Conservation (phyloP, 2,329 filamentous ascomycete species). For the Scopulariopsis brevicaulis region DNA sequence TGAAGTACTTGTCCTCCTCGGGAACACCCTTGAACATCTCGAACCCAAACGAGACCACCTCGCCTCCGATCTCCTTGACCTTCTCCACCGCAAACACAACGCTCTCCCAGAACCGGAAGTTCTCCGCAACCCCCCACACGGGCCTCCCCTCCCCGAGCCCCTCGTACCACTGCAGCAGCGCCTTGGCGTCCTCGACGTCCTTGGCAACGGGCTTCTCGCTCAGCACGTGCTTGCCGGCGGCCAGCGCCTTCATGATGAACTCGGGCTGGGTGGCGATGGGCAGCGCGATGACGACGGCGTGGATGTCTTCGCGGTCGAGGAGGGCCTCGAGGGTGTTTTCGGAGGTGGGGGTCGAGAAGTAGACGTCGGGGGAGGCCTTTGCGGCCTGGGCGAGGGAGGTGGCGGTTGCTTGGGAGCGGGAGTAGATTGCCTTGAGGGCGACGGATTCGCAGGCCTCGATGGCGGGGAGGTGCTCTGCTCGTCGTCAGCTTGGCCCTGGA, state of each 20-base stretch:
- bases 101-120: slow-evolving; percentile 53
- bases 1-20: slow-evolving; percentile 31
- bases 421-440: slow-evolving; percentile 54
- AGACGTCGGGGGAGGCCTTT: slow-evolving; percentile 1
- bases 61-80: slow-evolving; percentile 6
- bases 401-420: slow-evolving; percentile 48
- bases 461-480: slow-evolving; percentile 32
- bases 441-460: slow-evolving; percentile 39
- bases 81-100: slow-evolving; percentile 33
- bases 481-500: neutral
- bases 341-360: slow-evolving; percentile 18
- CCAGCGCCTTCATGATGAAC: slow-evolving; percentile 44
- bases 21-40: slow-evolving; percentile 30
- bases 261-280: slow-evolving; percentile 50
- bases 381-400: slow-evolving; percentile 11
- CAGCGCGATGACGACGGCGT: slow-evolving; percentile 45
- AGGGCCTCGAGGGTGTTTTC: slow-evolving; percentile 37
- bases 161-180: slow-evolving; percentile 24
- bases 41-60: slow-evolving; percentile 22
- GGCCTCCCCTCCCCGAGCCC: slow-evolving; percentile 14
- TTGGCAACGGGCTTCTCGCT: slow-evolving; percentile 59
- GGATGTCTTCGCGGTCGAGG: slow-evolving; percentile 40
- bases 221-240: slow-evolving; percentile 59
- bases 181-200: slow-evolving; percentile 33
- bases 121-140: slow-evolving; percentile 57